Base-by-base conservation (phyloP, 2,329 filamentous ascomycete genomes). In the Diatrype stigma region DNA sequence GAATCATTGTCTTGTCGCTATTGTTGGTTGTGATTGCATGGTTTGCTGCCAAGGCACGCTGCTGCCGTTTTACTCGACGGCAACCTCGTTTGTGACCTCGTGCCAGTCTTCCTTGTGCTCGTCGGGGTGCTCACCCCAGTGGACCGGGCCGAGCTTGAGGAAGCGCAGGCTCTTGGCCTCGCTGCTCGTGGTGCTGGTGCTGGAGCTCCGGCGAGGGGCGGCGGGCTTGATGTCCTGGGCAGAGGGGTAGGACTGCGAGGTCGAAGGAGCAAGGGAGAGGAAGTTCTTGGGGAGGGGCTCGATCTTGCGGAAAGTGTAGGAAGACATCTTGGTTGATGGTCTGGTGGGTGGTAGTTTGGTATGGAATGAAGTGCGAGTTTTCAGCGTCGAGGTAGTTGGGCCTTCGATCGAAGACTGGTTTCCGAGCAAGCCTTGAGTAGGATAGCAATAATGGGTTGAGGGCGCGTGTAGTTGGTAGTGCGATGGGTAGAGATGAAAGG, bases 141-240 rank as follows among this genome's bases (percentile, higher is more conserved):
- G 80, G 52, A 85, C 81, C 32, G 82, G 82, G 22, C 80, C 79
- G 51, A 86, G 79, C 73, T 84, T 85, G 59, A 86, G 76, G 67
- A 86, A 79, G 52, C 76, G 74, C 58, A 72, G 69, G 54, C 63
- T 62, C 55, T 72, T 65, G 56, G 68, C 67, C 65, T 75, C 79
- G 72, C 75, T 80, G 56, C 76, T 65, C 65, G 76, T 80, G 52
- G 78, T 81, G 56, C 75, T 78, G 56, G 76, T 65, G 66, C 77
- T 80, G 51, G 78, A 81, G 55, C 75, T 78, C 66, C 81, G 79
- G 64, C 79, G 75, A 48, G 67, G 50, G 17, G 56, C 56, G 30
- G 63, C 60, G 46, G 66, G 60, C 53, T 68, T 67, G 56, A 66
- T 60, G 52, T 65, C 63, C 52, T 67, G 62, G 12, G 66, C 57